phyloP scores from a whole-genome alignment of 1,284 basidiomycete genomes.

The Boletus semigastroideus region DNA sequence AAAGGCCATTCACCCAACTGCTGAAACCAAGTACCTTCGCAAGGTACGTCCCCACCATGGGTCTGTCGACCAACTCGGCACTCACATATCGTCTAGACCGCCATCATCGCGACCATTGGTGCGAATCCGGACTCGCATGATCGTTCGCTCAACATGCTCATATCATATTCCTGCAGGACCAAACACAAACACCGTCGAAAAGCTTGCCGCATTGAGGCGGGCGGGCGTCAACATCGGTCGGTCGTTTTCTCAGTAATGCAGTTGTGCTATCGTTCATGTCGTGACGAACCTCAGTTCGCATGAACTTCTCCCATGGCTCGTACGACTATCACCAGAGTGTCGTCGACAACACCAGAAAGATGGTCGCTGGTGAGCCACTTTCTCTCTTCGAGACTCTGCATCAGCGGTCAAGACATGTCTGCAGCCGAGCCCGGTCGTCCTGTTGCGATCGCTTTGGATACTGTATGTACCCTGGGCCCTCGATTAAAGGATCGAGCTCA shows the following conservation, averaged over 20 bases:
- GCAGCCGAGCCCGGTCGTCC: constrained; percentile 75
- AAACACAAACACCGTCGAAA: constrained; percentile 89
- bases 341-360: constrained; percentile 91
- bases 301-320: constrained; percentile 97
- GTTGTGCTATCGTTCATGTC: constrained; percentile 10
- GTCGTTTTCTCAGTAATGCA: constrained; percentile 33
- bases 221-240: constrained; percentile 95
- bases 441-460: constrained; percentile 97
- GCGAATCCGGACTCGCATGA: constrained; percentile 16
- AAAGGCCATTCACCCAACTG: constrained; percentile 63
- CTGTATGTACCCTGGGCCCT: constrained; percentile 49
- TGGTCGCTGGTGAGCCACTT: constrained; percentile 62
- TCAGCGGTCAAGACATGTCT: constrained; percentile 12
- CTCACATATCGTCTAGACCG: constrained; percentile 57
- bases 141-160: constrained; percentile 13
- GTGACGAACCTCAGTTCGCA: constrained; percentile 67
- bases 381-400: background rate
- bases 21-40: constrained; percentile 82
- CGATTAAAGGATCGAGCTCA: constrained; percentile 15
- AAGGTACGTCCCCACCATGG: constrained; percentile 56
- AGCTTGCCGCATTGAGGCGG: constrained; percentile 75
- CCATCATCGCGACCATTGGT: constrained; percentile 98
- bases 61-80: background rate
- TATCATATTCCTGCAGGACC: constrained; percentile 56
- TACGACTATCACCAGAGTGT: constrained; percentile 98